Percentiles rank a stretch among this genome's conserved stretches.
phyloP scores from a whole-genome alignment of 1,284 basidiomycete species.

The Cerrena zonata region DNA sequence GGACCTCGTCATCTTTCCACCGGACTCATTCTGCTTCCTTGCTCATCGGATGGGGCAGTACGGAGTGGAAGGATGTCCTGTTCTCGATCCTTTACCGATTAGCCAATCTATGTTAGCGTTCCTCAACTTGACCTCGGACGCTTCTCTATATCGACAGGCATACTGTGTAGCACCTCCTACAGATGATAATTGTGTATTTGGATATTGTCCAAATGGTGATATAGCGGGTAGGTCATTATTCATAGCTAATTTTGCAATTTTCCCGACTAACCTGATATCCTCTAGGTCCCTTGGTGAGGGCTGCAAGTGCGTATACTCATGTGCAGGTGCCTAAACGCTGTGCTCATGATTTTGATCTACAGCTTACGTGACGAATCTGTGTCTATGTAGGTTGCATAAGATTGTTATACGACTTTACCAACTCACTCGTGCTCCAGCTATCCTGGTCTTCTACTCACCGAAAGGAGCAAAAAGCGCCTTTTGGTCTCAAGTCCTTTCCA shows the following conservation, averaged over 20 bases:
- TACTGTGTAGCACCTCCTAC: conserved; percentile 5
- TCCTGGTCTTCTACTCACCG: conserved; percentile 13
- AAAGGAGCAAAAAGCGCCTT: background rate
- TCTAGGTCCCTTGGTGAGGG: conserved; percentile 1
- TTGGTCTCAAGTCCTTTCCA: conserved; percentile 6
- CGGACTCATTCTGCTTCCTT: background rate
- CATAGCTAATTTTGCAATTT: background rate
- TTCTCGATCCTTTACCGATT: background rate
- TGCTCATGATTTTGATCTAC: background rate
- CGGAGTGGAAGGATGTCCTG: background rate
- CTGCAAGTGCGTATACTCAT: background rate
- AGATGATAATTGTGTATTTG: conserved; percentile 4
- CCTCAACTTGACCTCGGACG: conserved; percentile 4
- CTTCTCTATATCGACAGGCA: background rate
- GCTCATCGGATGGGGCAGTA: background rate
- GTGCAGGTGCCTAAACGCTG: background rate
- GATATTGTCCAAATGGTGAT: conserved; percentile 4
- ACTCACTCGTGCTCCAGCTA: conserved; percentile 4
- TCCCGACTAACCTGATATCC: background rate
- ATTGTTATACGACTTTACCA: background rate
- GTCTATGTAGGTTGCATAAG: conserved; percentile 1
- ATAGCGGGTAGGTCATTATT: conserved; percentile 3
- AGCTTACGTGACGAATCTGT: conserved; percentile 4
- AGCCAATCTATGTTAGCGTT: conserved; percentile 1
- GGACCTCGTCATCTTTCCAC: background rate